Evolutionary conservation across 1,284 basidiomycete species (phyloP), one percentile per base, ranked within the genome.

Genomic region (Leucoagaricus sp.): DNA sequence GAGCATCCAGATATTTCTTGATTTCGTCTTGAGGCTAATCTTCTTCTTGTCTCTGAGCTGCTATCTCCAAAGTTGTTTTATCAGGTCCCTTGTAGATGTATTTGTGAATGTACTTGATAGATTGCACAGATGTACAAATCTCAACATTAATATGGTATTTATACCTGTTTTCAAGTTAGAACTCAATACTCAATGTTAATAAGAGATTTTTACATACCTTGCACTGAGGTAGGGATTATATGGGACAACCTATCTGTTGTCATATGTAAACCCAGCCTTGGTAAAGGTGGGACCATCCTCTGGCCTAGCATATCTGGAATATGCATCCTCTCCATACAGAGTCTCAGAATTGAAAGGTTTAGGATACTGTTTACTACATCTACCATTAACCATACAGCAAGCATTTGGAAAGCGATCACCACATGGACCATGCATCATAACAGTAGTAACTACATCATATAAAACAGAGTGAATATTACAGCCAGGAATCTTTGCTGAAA

Each of bases 391-490:
- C 74, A 75, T 72, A 61, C 76, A 79, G 9, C 65, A 61, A 13
- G 70, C 66, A 45, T 52, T 38, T 5, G 38, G 28, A 31, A 44
- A 33, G 13, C 53, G 28, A 1, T 68, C 40, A 8, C 72, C 69
- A 67, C 76, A 78, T 1, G 74, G 73, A 21, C 73, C 70, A 68
- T 81, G 79, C 2, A 80, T 53, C 78, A 80, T 79, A 36, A 50
- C 67, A 5, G 53, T 60, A 10, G 54, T 59, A 3, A 67, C 57
- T 0, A 60, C 60, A 0, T 68, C 57, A 62, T 66, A 73, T 0
- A 81, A 70, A 3, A 57, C 10, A 0, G 74, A 74, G n/a, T n/a
- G n/a, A n/a, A n/a, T n/a, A n/a, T n/a, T n/a, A n/a, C n/a, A n/a
- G n/a, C n/a, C n/a, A n/a, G n/a, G n/a, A n/a, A n/a, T n/a, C n/a